Percentiles rank a stretch among this genome's conserved stretches.
These are phyloP conservation scores for Fraxinus excelsior DNA, from an alignment of 257 asterid species.

Conservation along the genomic window DNA sequence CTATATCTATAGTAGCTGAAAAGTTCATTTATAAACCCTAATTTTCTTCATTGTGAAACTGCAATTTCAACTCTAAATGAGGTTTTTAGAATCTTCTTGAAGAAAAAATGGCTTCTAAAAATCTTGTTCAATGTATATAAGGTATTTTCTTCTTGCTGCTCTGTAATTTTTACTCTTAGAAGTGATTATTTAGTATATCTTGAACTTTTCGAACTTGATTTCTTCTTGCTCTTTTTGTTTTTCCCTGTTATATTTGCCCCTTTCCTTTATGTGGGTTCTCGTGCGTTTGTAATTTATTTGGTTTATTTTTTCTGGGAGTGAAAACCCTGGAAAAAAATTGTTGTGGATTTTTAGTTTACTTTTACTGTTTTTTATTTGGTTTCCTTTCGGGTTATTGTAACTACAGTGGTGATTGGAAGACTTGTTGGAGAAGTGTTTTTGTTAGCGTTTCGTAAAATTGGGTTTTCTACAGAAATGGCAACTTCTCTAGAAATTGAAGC, in stretches of 20 bases:
- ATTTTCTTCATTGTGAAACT: neutral
- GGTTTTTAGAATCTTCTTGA: conserved; percentile 4
- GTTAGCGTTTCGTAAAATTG: neutral
- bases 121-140: neutral
- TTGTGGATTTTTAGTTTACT: neutral
- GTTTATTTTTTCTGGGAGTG: neutral
- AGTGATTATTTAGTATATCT: neutral
- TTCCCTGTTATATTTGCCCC: neutral
- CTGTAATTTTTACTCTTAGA: neutral
- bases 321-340: conserved; percentile 16
- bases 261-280: neutral
- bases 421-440: neutral
- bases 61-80: neutral
- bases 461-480: conserved; percentile 27
- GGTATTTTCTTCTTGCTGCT: neutral
- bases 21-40: conserved; percentile 33
- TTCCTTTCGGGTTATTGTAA: neutral
- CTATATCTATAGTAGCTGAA: neutral
- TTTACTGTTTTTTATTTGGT: conserved; percentile 11
- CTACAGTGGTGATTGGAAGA: conserved; percentile 1
- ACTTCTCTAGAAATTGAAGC: conserved; percentile 24
- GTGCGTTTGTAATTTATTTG: neutral
- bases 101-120: conserved; percentile 1
- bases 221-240: neutral
- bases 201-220: neutral